A percentile compares a stretch with the other conserved stretches of the same genome.
These are phyloP conservation scores for Wickerhamiella qilinensis DNA, from an alignment of 805 yeast genomes.

Conservation along the genomic window DNA sequence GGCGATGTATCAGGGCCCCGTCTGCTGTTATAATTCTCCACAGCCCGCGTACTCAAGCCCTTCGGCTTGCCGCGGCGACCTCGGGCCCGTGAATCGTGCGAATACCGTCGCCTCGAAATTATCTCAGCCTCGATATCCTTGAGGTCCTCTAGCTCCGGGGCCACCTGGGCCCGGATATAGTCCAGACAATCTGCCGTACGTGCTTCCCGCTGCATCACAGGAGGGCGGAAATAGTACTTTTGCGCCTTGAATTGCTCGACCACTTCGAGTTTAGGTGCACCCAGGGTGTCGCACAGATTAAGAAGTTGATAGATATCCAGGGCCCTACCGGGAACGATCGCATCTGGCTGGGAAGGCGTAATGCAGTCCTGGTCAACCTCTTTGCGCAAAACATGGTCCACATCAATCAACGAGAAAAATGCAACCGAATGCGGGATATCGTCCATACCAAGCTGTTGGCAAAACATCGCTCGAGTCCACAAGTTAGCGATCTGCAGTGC, in stretches of 20 bases:
- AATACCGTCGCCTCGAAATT: too few species aligned
- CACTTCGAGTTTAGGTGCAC: constrained; percentile 1
- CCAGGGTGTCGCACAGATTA: constrained; percentile 13
- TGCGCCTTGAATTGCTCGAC: constrained; percentile 1
- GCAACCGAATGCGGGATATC: constrained; percentile 93
- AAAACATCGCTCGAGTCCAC: constrained; percentile 94
- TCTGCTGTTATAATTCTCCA: too few species aligned
- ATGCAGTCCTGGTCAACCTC: constrained; percentile 86
- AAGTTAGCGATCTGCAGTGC: constrained; percentile 76
- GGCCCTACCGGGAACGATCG: constrained; percentile 70
- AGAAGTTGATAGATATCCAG: constrained; percentile 42
- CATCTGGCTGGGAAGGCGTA: constrained; percentile 66
- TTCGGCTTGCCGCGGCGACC: too few species aligned
- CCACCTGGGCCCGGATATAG: constrained; percentile 1
- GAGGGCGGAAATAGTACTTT: constrained; percentile 20
- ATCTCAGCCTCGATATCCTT: too few species aligned
- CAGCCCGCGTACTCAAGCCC: too few species aligned
- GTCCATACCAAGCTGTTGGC: constrained; percentile 76
- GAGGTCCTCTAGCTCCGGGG: too few species aligned
- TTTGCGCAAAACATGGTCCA: constrained; percentile 75
- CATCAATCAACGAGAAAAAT: constrained; percentile 84
- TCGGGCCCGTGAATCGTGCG: too few species aligned
- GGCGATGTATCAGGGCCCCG: too few species aligned
- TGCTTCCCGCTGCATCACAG: constrained; percentile 2
- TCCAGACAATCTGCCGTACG: not conserved